Percentiles rank a stretch among this genome's conserved stretches.
Conservation (phyloP, 2,329 filamentous ascomycete species). For the Parastagonospora nodorum region DNA sequence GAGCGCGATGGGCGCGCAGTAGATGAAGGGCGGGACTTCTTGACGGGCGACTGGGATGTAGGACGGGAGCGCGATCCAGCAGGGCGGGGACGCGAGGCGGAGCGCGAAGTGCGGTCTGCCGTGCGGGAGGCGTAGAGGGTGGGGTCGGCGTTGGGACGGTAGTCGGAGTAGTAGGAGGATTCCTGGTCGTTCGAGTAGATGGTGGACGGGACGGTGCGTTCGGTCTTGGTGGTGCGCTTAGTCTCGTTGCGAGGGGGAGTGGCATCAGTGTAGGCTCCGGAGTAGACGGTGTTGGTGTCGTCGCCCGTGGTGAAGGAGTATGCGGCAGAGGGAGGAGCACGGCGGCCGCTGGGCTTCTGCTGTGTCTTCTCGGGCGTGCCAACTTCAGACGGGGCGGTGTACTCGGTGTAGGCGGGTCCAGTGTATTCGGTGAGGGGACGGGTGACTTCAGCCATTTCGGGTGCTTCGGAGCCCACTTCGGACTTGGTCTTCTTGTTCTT, state of each 20-base stretch:
- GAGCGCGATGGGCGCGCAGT: constrained; percentile 16
- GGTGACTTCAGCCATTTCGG: constrained; percentile 34
- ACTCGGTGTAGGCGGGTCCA: constrained; percentile 28
- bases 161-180: constrained; percentile 48
- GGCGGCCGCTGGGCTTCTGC: constrained; percentile 24
- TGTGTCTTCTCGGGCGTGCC: constrained; percentile 19
- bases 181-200: constrained; percentile 35
- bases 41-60: constrained; percentile 40
- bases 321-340: constrained; percentile 43
- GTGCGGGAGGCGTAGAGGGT: constrained; percentile 26
- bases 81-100: constrained; percentile 21
- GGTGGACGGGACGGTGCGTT: constrained; percentile 17
- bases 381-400: constrained; percentile 34
- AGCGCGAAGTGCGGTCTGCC: constrained; percentile 22
- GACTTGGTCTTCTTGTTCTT: constrained; percentile 48
- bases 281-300: constrained; percentile 52
- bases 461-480: constrained; percentile 35
- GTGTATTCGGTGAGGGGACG: constrained; percentile 29
- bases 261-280: constrained; percentile 47
- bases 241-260: constrained; percentile 23
- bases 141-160: constrained; percentile 46
- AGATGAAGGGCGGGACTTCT: constrained; percentile 38
- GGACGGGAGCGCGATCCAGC: constrained; percentile 35
- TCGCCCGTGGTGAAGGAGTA: constrained; percentile 59
- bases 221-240: constrained; percentile 6